These are phyloP conservation scores for Lepiota brunneoincarnata DNA, from an alignment of 768 basidiomycete genomes.

Conservation along the genomic window DNA sequence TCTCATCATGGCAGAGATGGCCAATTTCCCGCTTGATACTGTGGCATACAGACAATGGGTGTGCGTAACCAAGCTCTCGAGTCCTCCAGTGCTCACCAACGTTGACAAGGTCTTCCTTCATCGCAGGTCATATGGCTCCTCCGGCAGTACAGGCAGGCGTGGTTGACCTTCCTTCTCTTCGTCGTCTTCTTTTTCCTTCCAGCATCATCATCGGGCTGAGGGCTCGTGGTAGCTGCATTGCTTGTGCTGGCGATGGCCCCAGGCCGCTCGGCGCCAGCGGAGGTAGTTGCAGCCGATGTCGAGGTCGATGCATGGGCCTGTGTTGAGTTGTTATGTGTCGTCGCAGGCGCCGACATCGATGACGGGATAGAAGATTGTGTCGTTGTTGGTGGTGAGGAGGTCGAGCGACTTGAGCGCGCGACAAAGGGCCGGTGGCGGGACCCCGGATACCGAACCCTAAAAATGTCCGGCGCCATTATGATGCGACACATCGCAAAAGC, in stretches of 20 bases:
- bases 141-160: slow-evolving; percentile 92
- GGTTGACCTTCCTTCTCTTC: slow-evolving; percentile 84
- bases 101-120: slow-evolving; percentile 85
- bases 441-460: too few relatives aligned
- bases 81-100: slow-evolving; percentile 65
- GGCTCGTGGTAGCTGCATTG: not conserved
- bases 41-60: slow-evolving; percentile 11
- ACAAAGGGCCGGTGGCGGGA: not conserved
- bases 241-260: not conserved
- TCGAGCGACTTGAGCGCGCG: not conserved
- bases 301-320: slow-evolving; percentile 11
- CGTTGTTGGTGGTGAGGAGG: slow-evolving; percentile 8
- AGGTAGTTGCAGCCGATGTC: slow-evolving; percentile 4
- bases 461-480: too few relatives aligned
- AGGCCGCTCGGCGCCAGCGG: not conserved
- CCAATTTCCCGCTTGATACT: slow-evolving; percentile 97
- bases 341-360: not conserved
- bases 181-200: slow-evolving; percentile 49
- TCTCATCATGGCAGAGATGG: slow-evolving; percentile 90
- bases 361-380: not conserved
- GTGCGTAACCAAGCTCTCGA: slow-evolving; percentile 11
- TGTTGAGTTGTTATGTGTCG: slow-evolving; percentile 1
- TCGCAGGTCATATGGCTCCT: slow-evolving; percentile 93
- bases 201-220: slow-evolving; percentile 28
- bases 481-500: too few relatives aligned